Conservation (phyloP, 2,329 filamentous ascomycete species). For the Pseudogymnoascus sp. region DNA sequence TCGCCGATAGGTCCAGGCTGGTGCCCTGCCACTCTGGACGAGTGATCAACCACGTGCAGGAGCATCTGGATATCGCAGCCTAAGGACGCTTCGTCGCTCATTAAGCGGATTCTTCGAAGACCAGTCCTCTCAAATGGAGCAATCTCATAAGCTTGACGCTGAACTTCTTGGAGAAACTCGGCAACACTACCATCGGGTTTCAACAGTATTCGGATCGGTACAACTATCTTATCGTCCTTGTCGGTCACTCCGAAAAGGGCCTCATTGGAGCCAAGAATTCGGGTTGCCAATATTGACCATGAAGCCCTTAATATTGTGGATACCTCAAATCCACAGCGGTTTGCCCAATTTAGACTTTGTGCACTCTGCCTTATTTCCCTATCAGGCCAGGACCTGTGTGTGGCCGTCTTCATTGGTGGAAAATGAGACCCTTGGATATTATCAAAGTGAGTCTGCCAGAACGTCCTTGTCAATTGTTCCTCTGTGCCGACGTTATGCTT, state of each 20-base stretch:
- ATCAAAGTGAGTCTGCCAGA: neutral
- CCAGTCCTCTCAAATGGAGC: neutral
- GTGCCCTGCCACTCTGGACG: neutral
- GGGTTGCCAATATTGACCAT: neutral
- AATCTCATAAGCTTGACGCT: neutral
- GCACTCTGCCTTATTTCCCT: neutral
- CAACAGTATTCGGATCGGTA: neutral
- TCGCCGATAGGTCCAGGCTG: neutral
- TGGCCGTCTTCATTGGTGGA: neutral
- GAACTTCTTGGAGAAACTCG: neutral
- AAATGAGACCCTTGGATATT: constrained; percentile 1
- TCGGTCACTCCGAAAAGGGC: neutral
- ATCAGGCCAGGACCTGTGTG: neutral
- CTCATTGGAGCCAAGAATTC: constrained; percentile 1
- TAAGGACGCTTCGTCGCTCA: neutral
- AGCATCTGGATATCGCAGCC: neutral
- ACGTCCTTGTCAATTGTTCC: neutral
- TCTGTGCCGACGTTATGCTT: neutral
- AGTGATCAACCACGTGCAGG: neutral
- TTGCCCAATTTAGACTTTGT: neutral
- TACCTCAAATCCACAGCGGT: neutral
- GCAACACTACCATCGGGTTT: neutral
- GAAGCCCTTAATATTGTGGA: neutral
- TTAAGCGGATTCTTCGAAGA: neutral
- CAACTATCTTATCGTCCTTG: neutral